These are phyloP conservation scores for Planoprotostelium fungivorum DNA, from an alignment of 78 protist species.

Conservation along the genomic window DNA sequence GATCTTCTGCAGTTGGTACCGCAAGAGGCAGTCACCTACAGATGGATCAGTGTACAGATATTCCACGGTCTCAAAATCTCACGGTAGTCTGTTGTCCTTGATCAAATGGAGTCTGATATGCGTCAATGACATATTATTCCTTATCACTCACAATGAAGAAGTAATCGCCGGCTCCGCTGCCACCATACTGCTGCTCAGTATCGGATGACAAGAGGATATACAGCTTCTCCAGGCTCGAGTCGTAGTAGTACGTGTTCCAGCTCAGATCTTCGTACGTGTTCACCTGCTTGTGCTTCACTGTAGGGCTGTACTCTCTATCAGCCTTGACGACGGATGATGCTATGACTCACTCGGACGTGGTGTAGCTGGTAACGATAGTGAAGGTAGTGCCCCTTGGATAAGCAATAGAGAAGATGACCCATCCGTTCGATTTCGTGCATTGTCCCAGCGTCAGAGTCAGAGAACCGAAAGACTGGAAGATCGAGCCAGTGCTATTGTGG, in stretches of 20 bases:
- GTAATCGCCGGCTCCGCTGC: background rate
- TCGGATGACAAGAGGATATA: background rate
- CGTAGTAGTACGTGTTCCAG: background rate
- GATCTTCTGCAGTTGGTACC: no score
- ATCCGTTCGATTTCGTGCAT: background rate
- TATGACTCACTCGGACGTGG: no score
- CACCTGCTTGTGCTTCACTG: background rate
- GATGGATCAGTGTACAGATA: no score
- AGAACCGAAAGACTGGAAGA: background rate
- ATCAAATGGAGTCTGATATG: no score
- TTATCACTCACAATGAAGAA: no score
- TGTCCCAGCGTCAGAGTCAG: background rate
- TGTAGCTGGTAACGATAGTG: background rate
- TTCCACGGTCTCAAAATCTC: no score
- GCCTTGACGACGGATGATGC: no score
- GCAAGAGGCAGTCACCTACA: no score
- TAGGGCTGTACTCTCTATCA: no score
- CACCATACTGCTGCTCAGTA: background rate
- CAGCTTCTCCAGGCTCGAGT: background rate
- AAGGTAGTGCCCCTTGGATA: background rate
- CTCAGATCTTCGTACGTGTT: background rate
- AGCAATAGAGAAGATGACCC: background rate
- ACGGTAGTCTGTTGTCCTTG: no score
- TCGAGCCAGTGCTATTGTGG: background rate
- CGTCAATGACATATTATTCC: no score